Percentiles rank a stretch among this genome's conserved stretches.
These are phyloP conservation scores for Russula sp. DNA, from an alignment of 768 basidiomycete genomes.

Conservation along the genomic window DNA sequence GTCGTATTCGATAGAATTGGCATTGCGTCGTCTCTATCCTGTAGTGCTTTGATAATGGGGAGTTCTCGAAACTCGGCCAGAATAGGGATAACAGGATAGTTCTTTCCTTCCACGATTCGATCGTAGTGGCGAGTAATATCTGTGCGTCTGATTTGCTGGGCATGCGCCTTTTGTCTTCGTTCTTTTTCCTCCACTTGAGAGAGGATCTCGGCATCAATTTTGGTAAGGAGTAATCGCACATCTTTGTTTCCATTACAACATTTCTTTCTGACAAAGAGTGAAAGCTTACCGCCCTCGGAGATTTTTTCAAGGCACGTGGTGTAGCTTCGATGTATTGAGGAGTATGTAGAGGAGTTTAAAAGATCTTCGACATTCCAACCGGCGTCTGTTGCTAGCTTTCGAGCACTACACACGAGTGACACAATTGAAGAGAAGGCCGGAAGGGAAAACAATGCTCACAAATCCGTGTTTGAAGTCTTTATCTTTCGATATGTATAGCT, in stretches of 20 bases:
- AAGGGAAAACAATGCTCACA: constrained; percentile 7
- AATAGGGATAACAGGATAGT: constrained; percentile 42
- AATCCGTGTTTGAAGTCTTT: constrained; percentile 8
- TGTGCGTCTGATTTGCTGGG: constrained; percentile 34
- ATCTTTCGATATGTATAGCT: not conserved
- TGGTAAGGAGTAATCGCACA: constrained; percentile 30
- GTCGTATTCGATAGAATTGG: constrained; percentile 1
- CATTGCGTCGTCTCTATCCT: constrained; percentile 31
- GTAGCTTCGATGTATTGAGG: constrained; percentile 12
- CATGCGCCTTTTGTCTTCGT: constrained; percentile 35
- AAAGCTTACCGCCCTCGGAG: constrained; percentile 6
- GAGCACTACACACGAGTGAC: not conserved
- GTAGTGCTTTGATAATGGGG: constrained; percentile 44
- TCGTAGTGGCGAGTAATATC: constrained; percentile 47
- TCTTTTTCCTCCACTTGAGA: constrained; percentile 32
- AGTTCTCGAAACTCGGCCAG: constrained; percentile 49
- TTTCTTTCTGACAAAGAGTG: constrained; percentile 7
- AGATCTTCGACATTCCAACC: constrained; percentile 23
- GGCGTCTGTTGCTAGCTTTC: constrained; percentile 1
- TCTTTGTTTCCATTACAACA: constrained; percentile 34
- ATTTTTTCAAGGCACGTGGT: constrained; percentile 14
- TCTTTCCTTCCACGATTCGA: constrained; percentile 41
- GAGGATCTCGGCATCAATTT: constrained; percentile 37
- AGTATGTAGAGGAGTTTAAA: constrained; percentile 13
- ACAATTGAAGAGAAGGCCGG: not conserved